A percentile compares a stretch with the other conserved stretches of the same genome.
These are phyloP conservation scores for Ustilago loliicola DNA, from an alignment of 1,284 basidiomycete species.

Conservation along the genomic window DNA sequence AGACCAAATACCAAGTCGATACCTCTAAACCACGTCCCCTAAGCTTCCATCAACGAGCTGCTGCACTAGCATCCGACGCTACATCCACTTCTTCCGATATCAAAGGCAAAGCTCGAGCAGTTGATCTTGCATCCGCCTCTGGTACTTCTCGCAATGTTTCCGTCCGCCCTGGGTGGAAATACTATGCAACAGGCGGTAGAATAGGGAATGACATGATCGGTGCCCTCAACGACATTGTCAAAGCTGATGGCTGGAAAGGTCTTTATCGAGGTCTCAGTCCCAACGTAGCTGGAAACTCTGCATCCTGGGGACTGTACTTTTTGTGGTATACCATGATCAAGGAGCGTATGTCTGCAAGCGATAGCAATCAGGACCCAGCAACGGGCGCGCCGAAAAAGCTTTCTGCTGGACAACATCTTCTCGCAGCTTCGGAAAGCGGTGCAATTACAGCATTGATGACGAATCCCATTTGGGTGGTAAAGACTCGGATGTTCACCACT, in stretches of 20 bases:
- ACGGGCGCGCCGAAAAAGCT: conserved; percentile 70
- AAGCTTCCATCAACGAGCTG: conserved; percentile 21
- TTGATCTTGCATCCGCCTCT: conserved; percentile 1
- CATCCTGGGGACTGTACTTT: conserved; percentile 97
- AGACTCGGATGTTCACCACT: conserved; percentile 95
- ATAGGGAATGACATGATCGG: conserved; percentile 80
- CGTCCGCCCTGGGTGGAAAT: conserved; percentile 38
- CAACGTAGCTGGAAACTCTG: conserved; percentile 95
- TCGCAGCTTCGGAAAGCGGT: conserved; percentile 92
- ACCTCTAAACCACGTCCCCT: conserved; percentile 44
- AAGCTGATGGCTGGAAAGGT: conserved; percentile 83
- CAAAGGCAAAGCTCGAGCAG: conserved; percentile 41
- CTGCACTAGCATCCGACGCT: conserved; percentile 8
- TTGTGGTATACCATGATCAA: conserved; percentile 99
- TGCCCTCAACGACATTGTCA: conserved; percentile 81
- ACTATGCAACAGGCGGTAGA: conserved; percentile 57
- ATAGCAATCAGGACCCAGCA: conserved; percentile 17
- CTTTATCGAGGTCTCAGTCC: conserved; percentile 91
- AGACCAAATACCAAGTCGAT: conserved; percentile 88
- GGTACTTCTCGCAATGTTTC: conserved; percentile 6
- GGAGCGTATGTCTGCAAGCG: conserved; percentile 70
- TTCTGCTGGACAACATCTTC: conserved; percentile 83
- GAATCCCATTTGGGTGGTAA: conserved; percentile 98
- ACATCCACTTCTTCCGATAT: conserved; percentile 9
- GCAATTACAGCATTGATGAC: conserved; percentile 93